Base-by-base conservation (phyloP, 2,329 filamentous ascomycete species). In the Talaromyces sp. region DNA sequence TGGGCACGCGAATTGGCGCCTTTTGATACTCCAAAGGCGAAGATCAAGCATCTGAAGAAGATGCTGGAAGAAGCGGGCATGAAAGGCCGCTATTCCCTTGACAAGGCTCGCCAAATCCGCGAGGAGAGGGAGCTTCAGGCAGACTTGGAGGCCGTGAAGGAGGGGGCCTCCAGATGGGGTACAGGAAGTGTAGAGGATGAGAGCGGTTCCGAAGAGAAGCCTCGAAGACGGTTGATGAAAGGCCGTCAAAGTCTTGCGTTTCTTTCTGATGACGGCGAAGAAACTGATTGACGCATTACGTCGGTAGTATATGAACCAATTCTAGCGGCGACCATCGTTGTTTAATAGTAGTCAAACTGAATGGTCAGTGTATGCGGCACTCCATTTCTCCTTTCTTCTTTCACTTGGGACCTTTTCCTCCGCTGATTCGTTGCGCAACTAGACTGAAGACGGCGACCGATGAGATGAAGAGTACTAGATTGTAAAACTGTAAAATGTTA, bases 361-460 rank as follows among this genome's bases (percentile, higher is more conserved):
- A 31, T 46, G 31, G 15, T 25, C 43, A 31, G 25, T n/a, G 21
- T 11, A 46, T 46, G 43, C 43, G 25, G 6, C 43, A 46, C 22
- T 53, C 31, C 19, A 28, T 28, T 31, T 25, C 7, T 31, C 2
- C 15, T 28, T 33, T 21, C 21, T 11, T 19, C 45, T 9, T 17
- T 58, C 39, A 61, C 21, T 58, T 63, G 74, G 68, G 59, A 60
- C 73, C 76, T 52, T 67, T 69, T 25, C 74, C 74, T 61, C 80
- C 74, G 61, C 80, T 81, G 82, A 97, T 89, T 64, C 88, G 88
- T 70, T 99, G 94, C 28, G 93, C 94, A 61, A 94, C 86, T 60
- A 99, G 78, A 71, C 93, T 96, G 78, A 97, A 97, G 60, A 96
- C 85, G 7, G 93, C 91, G 22, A 99, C 89, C 0, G 94, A 97